Conservation (phyloP, 306 rosid genomes). For the Adenanthera pavonina region DNA sequence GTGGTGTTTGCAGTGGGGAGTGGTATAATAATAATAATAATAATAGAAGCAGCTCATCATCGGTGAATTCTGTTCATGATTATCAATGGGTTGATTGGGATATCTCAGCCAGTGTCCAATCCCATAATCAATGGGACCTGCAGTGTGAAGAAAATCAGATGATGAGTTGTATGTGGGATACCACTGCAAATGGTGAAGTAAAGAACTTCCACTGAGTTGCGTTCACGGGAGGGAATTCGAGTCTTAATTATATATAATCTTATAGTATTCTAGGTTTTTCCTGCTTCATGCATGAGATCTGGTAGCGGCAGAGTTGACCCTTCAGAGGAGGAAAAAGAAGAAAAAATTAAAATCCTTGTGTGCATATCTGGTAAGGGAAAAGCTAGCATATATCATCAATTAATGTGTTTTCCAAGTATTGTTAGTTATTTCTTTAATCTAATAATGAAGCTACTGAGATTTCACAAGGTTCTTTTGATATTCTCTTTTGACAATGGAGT, state of each 20-base stretch:
- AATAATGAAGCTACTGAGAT: not conserved
- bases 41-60: constrained; percentile 27
- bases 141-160: constrained; percentile 49
- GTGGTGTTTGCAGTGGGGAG: constrained; percentile 39
- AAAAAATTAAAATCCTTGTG: not conserved
- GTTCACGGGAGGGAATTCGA: not conserved
- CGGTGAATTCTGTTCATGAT: constrained; percentile 48
- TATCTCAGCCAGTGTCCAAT: constrained; percentile 48
- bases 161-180: constrained; percentile 54
- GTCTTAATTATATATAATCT: not conserved
- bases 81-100: constrained; percentile 61
- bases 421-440: not conserved
- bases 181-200: constrained; percentile 29
- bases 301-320: not conserved
- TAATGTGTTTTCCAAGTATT: not conserved
- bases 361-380: not conserved
- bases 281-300: not conserved
- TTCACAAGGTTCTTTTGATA: not conserved
- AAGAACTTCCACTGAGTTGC: constrained; percentile 6
- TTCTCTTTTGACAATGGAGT: not conserved
- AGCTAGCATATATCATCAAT: not conserved
- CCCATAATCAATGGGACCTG: constrained; percentile 45
- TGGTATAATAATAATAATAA: constrained; percentile 5
- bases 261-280: constrained; percentile 3
- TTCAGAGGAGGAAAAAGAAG: not conserved